Conservation (phyloP, 1,284 basidiomycete species). For the Exsudoporus floridanus region DNA sequence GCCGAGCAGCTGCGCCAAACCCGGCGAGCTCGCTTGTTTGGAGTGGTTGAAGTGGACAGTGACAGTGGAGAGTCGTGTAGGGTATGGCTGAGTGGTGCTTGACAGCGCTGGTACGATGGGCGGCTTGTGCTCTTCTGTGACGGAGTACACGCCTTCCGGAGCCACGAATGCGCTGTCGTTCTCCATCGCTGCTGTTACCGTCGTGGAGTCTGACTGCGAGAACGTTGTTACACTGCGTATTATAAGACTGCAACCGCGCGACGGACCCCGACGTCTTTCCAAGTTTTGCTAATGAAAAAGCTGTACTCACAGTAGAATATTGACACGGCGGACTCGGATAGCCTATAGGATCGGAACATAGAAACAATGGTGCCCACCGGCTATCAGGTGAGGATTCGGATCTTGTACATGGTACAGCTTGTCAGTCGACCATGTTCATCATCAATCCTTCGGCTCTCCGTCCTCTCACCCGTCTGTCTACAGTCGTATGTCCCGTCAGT, state of each 20-base stretch:
- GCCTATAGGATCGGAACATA: background rate
- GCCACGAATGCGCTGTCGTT: constrained; percentile 80
- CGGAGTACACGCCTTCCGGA: constrained; percentile 82
- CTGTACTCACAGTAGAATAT: background rate
- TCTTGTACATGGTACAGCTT: constrained; percentile 25
- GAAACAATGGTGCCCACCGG: constrained; percentile 3
- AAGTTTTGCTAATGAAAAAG: background rate
- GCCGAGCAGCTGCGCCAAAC: constrained; percentile 65
- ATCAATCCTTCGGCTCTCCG: constrained; percentile 12
- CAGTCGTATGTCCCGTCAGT: constrained; percentile 20
- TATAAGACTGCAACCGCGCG: constrained; percentile 2
- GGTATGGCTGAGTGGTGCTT: constrained; percentile 51
- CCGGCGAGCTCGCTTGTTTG: constrained; percentile 55
- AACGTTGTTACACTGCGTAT: background rate
- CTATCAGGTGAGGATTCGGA: constrained; percentile 21
- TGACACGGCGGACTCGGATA: background rate
- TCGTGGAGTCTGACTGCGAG: constrained; percentile 21
- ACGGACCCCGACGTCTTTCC: background rate
- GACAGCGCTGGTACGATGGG: constrained; percentile 47
- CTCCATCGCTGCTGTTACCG: constrained; percentile 51
- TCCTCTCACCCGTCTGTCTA: constrained; percentile 17
- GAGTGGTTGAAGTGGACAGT: constrained; percentile 59
- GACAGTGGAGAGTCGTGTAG: constrained; percentile 62
- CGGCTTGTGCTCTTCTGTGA: constrained; percentile 82
- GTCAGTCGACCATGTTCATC: constrained; percentile 24